phyloP scores from a whole-genome alignment of 148 eudicot species.

The Rhododendron kiyosumense region DNA sequence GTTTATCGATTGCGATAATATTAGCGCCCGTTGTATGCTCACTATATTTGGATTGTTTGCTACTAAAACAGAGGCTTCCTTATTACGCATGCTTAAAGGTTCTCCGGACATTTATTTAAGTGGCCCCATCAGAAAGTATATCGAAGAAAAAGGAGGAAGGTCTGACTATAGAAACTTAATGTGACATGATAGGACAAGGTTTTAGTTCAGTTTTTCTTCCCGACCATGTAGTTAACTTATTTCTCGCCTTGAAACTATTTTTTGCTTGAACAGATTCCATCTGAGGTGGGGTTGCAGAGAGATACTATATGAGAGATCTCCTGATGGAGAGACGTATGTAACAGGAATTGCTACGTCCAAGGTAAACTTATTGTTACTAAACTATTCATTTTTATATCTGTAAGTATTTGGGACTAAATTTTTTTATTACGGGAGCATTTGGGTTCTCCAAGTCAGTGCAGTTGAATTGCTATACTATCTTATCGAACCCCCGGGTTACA shows the following conservation, averaged over 20 bases:
- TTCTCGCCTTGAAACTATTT: slow-evolving; percentile 5
- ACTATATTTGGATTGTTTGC: slow-evolving; percentile 94
- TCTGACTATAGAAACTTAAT: slow-evolving; percentile 16
- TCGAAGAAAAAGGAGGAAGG: slow-evolving; percentile 93
- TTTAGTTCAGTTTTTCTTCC: neutral
- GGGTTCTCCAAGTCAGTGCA: neutral
- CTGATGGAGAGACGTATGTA: slow-evolving; percentile 66
- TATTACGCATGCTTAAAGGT: slow-evolving; percentile 97
- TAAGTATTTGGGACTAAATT: neutral
- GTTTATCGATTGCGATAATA: slow-evolving; percentile 97
- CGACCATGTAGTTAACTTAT: neutral
- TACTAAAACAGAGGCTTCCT: slow-evolving; percentile 95
- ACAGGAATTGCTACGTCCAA: slow-evolving; percentile 87
- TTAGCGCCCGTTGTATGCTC: slow-evolving; percentile 99
- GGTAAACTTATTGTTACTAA: slow-evolving; percentile 32
- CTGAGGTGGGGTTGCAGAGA: slow-evolving; percentile 99
- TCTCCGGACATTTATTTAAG: slow-evolving; percentile 95
- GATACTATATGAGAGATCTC: slow-evolving; percentile 64
- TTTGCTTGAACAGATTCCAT: slow-evolving; percentile 60
- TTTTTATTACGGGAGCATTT: neutral
- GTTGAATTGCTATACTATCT: neutral
- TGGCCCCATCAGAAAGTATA: slow-evolving; percentile 92
- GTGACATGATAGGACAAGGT: neutral
- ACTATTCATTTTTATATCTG: neutral
- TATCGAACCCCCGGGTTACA: neutral